Evolutionary conservation across 2,329 filamentous ascomycete species (phyloP), one percentile per base, ranked within the genome.

Genomic region (Arthrobotrys sphaeroides): DNA sequence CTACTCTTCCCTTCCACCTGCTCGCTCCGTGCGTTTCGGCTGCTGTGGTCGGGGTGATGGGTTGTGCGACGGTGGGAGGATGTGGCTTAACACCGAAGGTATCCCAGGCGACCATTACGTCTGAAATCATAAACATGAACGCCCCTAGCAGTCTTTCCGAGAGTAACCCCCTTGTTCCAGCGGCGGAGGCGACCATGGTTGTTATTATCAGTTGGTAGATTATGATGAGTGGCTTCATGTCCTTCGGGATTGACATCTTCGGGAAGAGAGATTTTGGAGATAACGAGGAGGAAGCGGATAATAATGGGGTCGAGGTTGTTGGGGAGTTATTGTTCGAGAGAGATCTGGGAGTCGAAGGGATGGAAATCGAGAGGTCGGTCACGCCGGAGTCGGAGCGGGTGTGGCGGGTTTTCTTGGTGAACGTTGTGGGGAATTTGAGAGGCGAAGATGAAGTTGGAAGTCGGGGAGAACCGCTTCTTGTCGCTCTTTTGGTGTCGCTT

Each of bases 121-220:
- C 73, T 10, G 59, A 66, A n/a, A 77, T 18, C 73, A 77, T 77
- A 16, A 77, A 77, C 66, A 72, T 66, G 22, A 55, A 59, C 7
- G 73, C 73, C 3, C 73, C 73, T 1, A 77, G 16, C 7, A 69
- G 10, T 38, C 66, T 40, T 24, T 64, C 59, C n/a, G 59, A 67
- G 0, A 5, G 16, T 2, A 66, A 4, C 1, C 73, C 73, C 5
- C 66, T 47, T 6, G 67, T 70, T 10, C 73, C 73, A 7, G 67
- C 61, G 9, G 73, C 65, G 2, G 73, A 70, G 7, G 65, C 73
- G 3, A 77, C 73, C 73, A 77, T 77, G 2, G 61, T 67, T 16
- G 73, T 69, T 9, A 77, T 77, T 31, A 77, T 77, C 26, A 77
- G 33, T 33, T 77, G 73, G 53, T 77, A 77, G 40, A 77, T 45